Percentiles rank a stretch among this genome's conserved stretches.
These are phyloP conservation scores for Neopestalotiopsis rosae DNA, from an alignment of 2,329 filamentous ascomycete genomes.

Conservation along the genomic window DNA sequence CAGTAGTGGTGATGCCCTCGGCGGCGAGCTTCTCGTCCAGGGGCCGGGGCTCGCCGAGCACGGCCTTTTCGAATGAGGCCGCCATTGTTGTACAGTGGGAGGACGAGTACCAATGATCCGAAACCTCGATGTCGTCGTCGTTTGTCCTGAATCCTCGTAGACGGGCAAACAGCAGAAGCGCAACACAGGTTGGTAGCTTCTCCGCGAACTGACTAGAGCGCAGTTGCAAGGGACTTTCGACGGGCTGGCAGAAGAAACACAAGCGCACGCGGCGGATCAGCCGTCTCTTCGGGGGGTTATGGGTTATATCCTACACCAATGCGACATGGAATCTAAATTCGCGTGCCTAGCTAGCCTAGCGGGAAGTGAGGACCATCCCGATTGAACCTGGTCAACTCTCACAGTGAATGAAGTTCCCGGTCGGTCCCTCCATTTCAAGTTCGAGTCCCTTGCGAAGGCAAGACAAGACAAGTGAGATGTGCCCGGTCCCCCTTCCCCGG, in stretches of 20 bases:
- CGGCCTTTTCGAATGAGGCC: slow-evolving; percentile 8
- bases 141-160: neutral
- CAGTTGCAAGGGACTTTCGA: neutral
- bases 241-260: neutral
- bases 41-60: slow-evolving; percentile 1
- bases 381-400: no score
- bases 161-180: neutral
- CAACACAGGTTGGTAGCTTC: neutral
- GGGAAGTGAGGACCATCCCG: neutral
- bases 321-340: slow-evolving; percentile 10
- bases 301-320: neutral
- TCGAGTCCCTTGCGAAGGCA: neutral
- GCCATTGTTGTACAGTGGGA: neutral
- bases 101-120: neutral
- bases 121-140: neutral
- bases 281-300: neutral
- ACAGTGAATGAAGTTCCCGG: neutral
- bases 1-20: neutral
- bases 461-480: neutral
- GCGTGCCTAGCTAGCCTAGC: slow-evolving; percentile 5
- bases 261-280: neutral
- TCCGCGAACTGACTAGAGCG: neutral
- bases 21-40: slow-evolving; percentile 6
- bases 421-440: neutral
- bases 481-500: neutral